phyloP scores from a whole-genome alignment of 2,329 filamentous ascomycete species.

The Sporothrix curviconia region DNA sequence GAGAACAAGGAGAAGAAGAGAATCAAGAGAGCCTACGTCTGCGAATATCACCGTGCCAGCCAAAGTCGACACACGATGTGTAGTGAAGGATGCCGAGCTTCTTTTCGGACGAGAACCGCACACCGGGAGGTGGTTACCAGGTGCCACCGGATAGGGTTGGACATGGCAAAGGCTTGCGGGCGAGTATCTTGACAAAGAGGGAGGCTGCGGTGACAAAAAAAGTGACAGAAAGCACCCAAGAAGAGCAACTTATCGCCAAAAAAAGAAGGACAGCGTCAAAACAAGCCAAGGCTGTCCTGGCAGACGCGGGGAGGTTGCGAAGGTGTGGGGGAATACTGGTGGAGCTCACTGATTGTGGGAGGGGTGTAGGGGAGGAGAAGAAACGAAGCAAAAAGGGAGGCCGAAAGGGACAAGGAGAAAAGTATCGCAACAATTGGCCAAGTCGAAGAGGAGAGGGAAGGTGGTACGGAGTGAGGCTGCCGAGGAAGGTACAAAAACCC shows the following conservation, averaged over 20 bases:
- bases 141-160: constrained; percentile 1
- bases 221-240: background rate
- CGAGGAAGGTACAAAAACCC: background rate
- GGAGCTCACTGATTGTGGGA: background rate
- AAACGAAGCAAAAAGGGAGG: no score
- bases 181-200: no score
- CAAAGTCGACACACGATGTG: constrained; percentile 33
- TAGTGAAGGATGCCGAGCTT: constrained; percentile 37
- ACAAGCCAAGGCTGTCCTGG: background rate
- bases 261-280: background rate
- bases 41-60: constrained; percentile 38
- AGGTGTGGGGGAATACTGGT: no score
- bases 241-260: background rate
- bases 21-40: constrained; percentile 30
- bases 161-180: constrained; percentile 2
- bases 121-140: constrained; percentile 23
- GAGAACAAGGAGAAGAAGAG: background rate
- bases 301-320: background rate
- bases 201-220: no score
- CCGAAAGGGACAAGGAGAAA: no score
- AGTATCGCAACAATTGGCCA: no score
- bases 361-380: background rate
- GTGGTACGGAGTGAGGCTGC: background rate
- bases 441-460: background rate
- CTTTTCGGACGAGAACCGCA: constrained; percentile 28